Conservation (phyloP, 1,139 yeast genomes). For the Chernovozyma sophiae-reginae region DNA sequence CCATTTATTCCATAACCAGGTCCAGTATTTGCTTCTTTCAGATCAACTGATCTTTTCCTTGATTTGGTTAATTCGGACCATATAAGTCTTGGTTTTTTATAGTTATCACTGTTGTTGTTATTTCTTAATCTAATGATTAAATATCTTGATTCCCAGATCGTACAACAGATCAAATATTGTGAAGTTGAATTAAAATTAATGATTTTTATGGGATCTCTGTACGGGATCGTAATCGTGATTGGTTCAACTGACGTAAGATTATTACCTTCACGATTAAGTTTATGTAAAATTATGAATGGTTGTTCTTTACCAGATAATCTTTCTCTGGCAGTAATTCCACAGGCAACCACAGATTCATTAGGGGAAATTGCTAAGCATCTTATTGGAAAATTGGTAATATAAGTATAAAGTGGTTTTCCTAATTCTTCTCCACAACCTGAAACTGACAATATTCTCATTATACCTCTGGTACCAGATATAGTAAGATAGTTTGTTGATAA, state of each 20-base stretch:
- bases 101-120: slow-evolving; percentile 24
- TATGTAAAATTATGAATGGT: slow-evolving; percentile 71
- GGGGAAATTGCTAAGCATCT: slow-evolving; percentile 72
- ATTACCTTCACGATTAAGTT: slow-evolving; percentile 23
- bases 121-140: slow-evolving; percentile 65
- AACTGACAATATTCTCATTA: slow-evolving; percentile 61
- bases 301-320: slow-evolving; percentile 68
- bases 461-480: slow-evolving; percentile 72
- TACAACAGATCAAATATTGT: slow-evolving; percentile 71
- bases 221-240: slow-evolving; percentile 76
- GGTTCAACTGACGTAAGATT: slow-evolving; percentile 42
- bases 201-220: slow-evolving; percentile 76
- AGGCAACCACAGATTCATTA: slow-evolving; percentile 62
- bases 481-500: slow-evolving; percentile 59
- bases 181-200: slow-evolving; percentile 70
- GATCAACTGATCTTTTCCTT: slow-evolving; percentile 8
- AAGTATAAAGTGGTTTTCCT: slow-evolving; percentile 67
- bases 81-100: slow-evolving; percentile 58
- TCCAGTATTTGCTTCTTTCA: slow-evolving; percentile 5
- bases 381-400: slow-evolving; percentile 70
- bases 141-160: slow-evolving; percentile 77
- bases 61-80: slow-evolving; percentile 33
- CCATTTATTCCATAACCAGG: background rate
- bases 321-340: slow-evolving; percentile 81
- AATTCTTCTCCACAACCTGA: slow-evolving; percentile 28